These are phyloP conservation scores for Brassica nigra DNA, from an alignment of 345 rosid genomes.

Conservation along the genomic window DNA sequence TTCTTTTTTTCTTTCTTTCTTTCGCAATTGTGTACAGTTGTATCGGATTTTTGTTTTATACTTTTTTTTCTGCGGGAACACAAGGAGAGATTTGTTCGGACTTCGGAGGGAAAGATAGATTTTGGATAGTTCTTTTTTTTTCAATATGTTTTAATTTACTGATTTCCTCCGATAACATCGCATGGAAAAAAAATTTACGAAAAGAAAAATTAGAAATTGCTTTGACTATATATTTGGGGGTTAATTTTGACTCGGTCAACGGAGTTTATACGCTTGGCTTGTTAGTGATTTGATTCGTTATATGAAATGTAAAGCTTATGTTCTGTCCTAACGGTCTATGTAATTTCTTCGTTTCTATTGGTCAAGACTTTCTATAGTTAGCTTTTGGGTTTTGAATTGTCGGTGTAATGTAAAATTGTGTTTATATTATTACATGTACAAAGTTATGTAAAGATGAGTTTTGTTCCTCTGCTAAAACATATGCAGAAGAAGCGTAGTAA, in stretches of 20 bases:
- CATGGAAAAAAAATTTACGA: not conserved
- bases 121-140: not conserved
- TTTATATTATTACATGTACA: not conserved
- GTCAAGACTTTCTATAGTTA: not conserved
- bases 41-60: not conserved
- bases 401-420: not conserved
- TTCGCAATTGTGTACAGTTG: not conserved
- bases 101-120: not conserved
- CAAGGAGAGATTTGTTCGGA: not conserved
- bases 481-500: conserved; percentile 27
- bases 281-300: not conserved
- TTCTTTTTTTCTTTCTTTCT: not conserved
- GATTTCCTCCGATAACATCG: conserved; percentile 11
- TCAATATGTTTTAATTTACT: not conserved
- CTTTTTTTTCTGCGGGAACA: not conserved
- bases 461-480: not conserved
- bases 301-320: not conserved
- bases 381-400: not conserved
- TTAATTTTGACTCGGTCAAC: not conserved
- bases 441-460: conserved; percentile 10
- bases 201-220: not conserved
- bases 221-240: conserved; percentile 23
- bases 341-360: not conserved
- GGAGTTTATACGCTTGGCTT: not conserved
- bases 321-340: not conserved